Base-by-base conservation (phyloP, 768 basidiomycete species). In the Suillus subaureus region DNA sequence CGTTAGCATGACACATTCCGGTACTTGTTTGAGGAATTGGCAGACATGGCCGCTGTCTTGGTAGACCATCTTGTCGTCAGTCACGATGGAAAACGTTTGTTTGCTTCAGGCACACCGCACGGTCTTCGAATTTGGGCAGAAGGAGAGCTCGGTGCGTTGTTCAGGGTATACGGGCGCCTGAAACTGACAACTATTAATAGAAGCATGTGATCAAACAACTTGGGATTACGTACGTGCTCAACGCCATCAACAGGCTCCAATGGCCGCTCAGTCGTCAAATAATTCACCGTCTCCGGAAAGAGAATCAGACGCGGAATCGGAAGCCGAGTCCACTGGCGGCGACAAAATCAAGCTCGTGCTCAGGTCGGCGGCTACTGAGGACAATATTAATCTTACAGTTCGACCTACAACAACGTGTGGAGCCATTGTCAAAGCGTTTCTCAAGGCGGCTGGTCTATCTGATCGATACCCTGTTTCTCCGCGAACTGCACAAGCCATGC, bases 321-420 rank as follows among this genome's bases (percentile, higher is more conserved):
- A 80, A 33, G 66, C 82, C 26, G 84, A 81, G 57, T 72, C 73
- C 33, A 71, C 71, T 18, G 74, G 73, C 37, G 74, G 68, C 55
- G 84, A 87, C 64, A 89, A 80, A 37, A 84, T 93, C 78, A 90
- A 87, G 67, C 80, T 94, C 33, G 79, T 84, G 45, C 73, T 94
- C 12, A 90, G 90, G 21, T 90, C 91, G 2, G 77, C 77, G 12
- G 66, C 75, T 23, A 82, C 80, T 13, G 79, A 77, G 40, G 75
- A 84, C 64, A 83, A 85, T 45, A 82, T 93, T 56, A 81, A 83
- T 1, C 80, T 94, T 39, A 89, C 83, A 3, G 92, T 93, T 7
- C 88, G 91, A 8, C 83, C 86, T 8, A 89, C 89, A 23, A 92
- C 92, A 23, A 92, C 85, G 63, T 93, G 92, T 64, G 88, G 87